Percentiles rank a stretch among this genome's conserved stretches.
These are phyloP conservation scores for Umbelopsis sp. DNA, from an alignment of 192 early-diverging fungal species.

Conservation along the genomic window DNA sequence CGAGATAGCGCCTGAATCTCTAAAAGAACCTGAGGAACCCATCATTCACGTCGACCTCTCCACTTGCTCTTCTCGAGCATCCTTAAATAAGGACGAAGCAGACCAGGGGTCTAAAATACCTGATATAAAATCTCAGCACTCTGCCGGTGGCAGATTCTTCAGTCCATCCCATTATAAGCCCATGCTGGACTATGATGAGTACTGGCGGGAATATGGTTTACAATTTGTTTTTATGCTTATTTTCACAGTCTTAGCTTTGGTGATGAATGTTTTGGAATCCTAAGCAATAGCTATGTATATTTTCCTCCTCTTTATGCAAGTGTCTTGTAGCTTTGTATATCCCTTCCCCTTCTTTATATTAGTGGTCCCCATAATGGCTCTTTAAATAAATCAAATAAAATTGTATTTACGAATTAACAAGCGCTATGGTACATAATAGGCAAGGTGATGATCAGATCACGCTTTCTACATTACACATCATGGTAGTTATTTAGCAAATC, in stretches of 20 bases:
- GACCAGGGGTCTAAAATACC: no score
- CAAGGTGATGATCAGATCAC: no score
- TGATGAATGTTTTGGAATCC: background rate
- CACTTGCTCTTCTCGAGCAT: background rate
- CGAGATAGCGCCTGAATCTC: background rate
- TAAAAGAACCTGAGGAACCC: background rate
- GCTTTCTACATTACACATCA: background rate
- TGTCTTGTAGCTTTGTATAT: background rate
- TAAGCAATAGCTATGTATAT: background rate
- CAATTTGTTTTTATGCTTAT: background rate
- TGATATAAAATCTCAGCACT: no score
- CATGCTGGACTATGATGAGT: conserved; percentile 12
- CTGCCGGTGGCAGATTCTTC: no score
- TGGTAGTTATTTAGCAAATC: background rate
- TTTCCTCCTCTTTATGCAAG: background rate
- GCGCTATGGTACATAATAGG: no score
- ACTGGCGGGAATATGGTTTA: conserved; percentile 7
- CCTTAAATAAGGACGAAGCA: background rate
- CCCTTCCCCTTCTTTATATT: no score
- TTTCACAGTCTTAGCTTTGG: background rate
- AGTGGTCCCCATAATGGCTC: no score
- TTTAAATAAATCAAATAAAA: no score
- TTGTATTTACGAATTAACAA: no score
- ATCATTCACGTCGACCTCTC: conserved; percentile 4
- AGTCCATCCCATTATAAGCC: background rate